A percentile compares a stretch with the other conserved stretches of the same genome.
Conservation (phyloP, 31 red algal species). For the Odonthalia washingtoniensis region DNA sequence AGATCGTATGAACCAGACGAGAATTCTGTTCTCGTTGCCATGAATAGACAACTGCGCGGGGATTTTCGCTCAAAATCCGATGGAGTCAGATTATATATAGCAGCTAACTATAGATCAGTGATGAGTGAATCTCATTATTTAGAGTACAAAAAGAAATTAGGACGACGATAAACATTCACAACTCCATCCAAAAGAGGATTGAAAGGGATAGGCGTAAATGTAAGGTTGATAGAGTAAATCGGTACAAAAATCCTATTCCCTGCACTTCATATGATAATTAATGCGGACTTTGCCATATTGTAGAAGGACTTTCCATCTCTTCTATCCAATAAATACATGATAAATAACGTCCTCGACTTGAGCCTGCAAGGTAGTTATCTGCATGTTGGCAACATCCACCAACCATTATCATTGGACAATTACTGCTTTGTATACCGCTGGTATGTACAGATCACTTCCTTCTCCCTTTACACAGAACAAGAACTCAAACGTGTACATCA, state of each 20-base stretch:
- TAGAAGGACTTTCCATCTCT: not conserved
- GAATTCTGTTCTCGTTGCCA: not conserved
- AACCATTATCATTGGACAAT: too few species aligned
- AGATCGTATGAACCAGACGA: not conserved
- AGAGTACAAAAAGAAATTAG: not conserved
- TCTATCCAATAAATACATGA: conserved; percentile 1
- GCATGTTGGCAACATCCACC: not conserved
- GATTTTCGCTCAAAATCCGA: not conserved
- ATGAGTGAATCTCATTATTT: too few species aligned
- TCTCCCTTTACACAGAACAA: conserved; percentile 27
- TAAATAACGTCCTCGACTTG: too few species aligned
- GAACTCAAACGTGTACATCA: not conserved
- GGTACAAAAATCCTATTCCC: conserved; percentile 21
- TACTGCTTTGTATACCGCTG: too few species aligned
- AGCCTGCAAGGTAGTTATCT: too few species aligned
- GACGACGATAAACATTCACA: not conserved
- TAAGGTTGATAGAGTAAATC: not conserved
- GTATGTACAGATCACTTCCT: not conserved
- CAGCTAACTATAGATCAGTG: not conserved
- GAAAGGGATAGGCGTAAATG: conserved; percentile 9
- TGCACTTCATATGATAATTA: not conserved
- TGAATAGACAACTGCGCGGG: not conserved
- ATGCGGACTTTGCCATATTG: conserved; percentile 22
- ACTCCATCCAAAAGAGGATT: not conserved
- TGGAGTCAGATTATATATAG: not conserved